Conservation (phyloP, 768 basidiomycete genomes). For the Candolleomyces aberdarensis region DNA sequence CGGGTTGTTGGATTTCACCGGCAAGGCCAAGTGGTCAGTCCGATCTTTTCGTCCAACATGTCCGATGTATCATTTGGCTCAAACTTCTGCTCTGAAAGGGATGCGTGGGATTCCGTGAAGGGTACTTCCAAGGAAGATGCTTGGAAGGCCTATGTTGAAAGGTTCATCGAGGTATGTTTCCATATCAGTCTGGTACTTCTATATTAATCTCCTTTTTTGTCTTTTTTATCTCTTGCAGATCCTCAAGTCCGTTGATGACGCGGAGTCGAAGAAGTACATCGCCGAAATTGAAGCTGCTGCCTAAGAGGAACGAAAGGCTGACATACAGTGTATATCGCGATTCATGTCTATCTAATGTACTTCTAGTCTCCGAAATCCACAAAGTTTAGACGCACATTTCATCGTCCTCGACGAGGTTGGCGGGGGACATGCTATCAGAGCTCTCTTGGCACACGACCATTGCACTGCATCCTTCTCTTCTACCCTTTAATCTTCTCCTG, state of each 20-base stretch:
- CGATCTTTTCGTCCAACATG: conserved; percentile 4
- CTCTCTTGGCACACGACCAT: too few relatives aligned
- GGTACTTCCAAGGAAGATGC: conserved; percentile 75
- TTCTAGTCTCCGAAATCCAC: too few relatives aligned
- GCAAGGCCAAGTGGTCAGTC: conserved; percentile 85
- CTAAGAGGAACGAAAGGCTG: not conserved
- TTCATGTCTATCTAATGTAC: not conserved
- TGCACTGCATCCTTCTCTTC: too few relatives aligned
- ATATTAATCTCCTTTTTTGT: conserved; percentile 3
- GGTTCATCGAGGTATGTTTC: conserved; percentile 59
- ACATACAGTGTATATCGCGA: not conserved
- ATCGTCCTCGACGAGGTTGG: too few relatives aligned
- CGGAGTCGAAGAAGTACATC: conserved; percentile 53
- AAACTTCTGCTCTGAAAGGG: conserved; percentile 44
- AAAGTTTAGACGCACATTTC: too few relatives aligned
- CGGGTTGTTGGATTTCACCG: conserved; percentile 81
- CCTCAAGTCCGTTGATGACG: conserved; percentile 48
- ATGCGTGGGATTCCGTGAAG: conserved; percentile 79
- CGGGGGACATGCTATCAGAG: too few relatives aligned
- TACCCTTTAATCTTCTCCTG: too few relatives aligned
- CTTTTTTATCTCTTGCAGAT: conserved; percentile 37
- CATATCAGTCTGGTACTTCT: conserved; percentile 5
- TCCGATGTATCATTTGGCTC: not conserved
- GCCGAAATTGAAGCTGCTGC: conserved; percentile 57
- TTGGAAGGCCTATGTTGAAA: conserved; percentile 67